Base-by-base conservation (phyloP, 2,329 filamentous ascomycete genomes). In the Dactylellina sp. region DNA sequence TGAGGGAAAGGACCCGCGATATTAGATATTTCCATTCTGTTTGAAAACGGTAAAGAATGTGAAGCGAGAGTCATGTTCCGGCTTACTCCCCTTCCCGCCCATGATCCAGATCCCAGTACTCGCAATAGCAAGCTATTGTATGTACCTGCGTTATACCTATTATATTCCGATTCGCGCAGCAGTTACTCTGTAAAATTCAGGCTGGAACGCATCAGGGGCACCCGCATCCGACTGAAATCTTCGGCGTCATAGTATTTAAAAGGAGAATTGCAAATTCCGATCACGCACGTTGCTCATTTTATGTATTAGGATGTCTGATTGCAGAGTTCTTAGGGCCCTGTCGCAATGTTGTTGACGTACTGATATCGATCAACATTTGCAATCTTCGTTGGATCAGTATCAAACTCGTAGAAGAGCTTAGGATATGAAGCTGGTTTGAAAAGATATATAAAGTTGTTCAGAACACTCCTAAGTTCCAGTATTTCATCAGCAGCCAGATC, bases 11-110 rank as follows among this genome's bases (percentile, higher is more conserved):
- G 20, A 5, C 57, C 24, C 28, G 35, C 46, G 37, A 22, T 35
- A 28, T n/a, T 9, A 32, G 32, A 49, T 14, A 35, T 14, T 37
- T 55, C n/a, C 25, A 11, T 16, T n/a, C 22, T 16, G 22, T 46
- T 50, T 22, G 50, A 47, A 66, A 65, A 25, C 49, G 52, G 49
- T 28, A 49, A 4, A 28, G 62, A 57, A 65, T 65, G 62, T 50
- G 35, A 59, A 44, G 53, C 62, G 46, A 59, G 62, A 66, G 53
- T 66, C 62, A 66, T 49, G 62, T 59, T 52, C 18, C 22, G 14
- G 32, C 39, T 28, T 35, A 28, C 14, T 42, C 25, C 28, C 14
- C 39, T 46, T 44, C 11, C 24, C 57, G 14, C 57, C 28, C 46
- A 6, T 1, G 7, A 42, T 28, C 35, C 25, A 1, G 22, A 40